Evolutionary conservation across 768 basidiomycete genomes (phyloP).

Genomic region (Asterophora parasitica): DNA sequence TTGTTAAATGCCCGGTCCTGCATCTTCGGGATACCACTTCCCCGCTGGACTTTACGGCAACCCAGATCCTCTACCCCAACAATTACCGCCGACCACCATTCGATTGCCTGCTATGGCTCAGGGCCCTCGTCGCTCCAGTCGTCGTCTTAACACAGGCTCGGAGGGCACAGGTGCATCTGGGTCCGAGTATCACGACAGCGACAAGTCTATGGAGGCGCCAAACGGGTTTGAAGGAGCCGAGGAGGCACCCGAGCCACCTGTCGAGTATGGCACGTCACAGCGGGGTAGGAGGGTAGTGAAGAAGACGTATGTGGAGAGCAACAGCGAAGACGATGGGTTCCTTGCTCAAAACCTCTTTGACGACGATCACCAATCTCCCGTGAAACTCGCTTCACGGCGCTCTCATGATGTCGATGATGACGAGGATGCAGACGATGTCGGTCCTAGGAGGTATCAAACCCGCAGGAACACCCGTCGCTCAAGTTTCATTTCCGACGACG

Average conservation of each 20-base stretch:
- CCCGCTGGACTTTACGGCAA: constrained; percentile 3
- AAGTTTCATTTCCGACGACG: constrained; percentile 41
- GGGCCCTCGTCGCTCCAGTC: constrained; percentile 30
- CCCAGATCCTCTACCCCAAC: constrained; percentile 3
- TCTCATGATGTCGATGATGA: constrained; percentile 19
- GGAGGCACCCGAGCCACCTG: constrained; percentile 22
- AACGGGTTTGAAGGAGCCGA: constrained; percentile 27
- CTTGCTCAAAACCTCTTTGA: constrained; percentile 24
- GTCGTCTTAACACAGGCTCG: constrained; percentile 25
- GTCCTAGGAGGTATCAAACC: constrained; percentile 22
- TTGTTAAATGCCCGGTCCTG: constrained; percentile 9
- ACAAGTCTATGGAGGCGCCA: constrained; percentile 35
- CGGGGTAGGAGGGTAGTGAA: constrained; percentile 39
- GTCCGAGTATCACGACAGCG: constrained; percentile 47
- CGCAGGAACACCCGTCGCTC: constrained; percentile 18
- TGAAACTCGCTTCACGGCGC: constrained; percentile 12
- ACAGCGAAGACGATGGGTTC: constrained; percentile 35
- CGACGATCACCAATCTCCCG: constrained; percentile 22
- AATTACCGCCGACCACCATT: constrained; percentile 18
- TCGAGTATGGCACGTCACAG: constrained; percentile 23
- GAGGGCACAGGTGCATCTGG: constrained; percentile 34
- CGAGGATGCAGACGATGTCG: constrained; percentile 18
- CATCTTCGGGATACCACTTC: background rate
- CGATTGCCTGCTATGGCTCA: constrained; percentile 23
- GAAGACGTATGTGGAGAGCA: constrained; percentile 40